Conservation (phyloP, 345 rosid species). For the Heritiera fomes region DNA sequence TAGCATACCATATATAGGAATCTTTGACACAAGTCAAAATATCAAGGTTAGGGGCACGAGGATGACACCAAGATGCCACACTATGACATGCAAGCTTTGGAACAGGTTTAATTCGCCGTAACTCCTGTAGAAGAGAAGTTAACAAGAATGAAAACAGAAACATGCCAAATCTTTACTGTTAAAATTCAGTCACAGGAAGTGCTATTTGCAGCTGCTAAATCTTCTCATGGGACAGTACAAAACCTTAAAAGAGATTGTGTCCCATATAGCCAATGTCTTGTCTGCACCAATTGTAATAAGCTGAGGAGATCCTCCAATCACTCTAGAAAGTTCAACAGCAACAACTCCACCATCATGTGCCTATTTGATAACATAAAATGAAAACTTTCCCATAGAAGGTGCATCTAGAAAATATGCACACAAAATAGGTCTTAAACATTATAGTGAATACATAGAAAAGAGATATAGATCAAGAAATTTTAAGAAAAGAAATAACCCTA, state of each 20-base stretch:
- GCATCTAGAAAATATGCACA: not conserved
- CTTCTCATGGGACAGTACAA: slow-evolving; percentile 13
- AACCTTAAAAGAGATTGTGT: slow-evolving; percentile 96
- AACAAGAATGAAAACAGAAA: slow-evolving; percentile 22
- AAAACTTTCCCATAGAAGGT: slow-evolving; percentile 2
- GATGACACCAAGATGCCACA: slow-evolving; percentile 99
- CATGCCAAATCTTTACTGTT: slow-evolving; percentile 6
- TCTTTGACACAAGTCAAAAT: slow-evolving; percentile 95
- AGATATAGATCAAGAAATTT: not conserved
- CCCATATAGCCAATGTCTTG: slow-evolving; percentile 98
- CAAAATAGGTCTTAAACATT: not conserved
- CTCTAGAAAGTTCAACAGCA: slow-evolving; percentile 95
- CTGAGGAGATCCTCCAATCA: slow-evolving; percentile 92
- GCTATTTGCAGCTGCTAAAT: slow-evolving; percentile 13
- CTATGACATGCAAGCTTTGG: slow-evolving; percentile 95
- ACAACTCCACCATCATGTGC: slow-evolving; percentile 99
- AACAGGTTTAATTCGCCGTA: slow-evolving; percentile 96
- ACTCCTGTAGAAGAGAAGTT: slow-evolving; percentile 57
- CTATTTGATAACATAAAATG: slow-evolving; percentile 40
- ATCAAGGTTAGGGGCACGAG: slow-evolving; percentile 98
- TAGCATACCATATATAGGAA: slow-evolving; percentile 89
- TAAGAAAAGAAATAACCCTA: slow-evolving; percentile 4
- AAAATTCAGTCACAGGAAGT: slow-evolving; percentile 16
- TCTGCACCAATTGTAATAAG: slow-evolving; percentile 97
- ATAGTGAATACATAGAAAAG: not conserved